Conservation (phyloP, 2,329 filamentous ascomycete genomes). For the Scedosporium minutisporum region DNA sequence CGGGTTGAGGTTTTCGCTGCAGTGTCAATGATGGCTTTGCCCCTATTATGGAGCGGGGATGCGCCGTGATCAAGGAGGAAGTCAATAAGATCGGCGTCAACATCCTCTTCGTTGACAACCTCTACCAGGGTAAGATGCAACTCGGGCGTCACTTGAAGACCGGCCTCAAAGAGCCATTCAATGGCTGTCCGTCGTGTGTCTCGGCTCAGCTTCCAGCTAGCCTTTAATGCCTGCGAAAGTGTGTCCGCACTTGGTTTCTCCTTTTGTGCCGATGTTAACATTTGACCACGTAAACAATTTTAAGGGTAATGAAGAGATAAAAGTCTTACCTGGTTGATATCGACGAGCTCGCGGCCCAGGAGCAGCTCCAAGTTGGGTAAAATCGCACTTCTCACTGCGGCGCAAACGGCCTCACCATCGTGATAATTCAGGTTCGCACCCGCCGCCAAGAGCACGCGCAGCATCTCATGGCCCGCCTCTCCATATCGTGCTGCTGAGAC, state of each 20-base stretch:
- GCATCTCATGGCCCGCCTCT: slow-evolving; percentile 35
- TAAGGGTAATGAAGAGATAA: neutral
- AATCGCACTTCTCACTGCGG: slow-evolving; percentile 41
- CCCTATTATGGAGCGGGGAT: slow-evolving; percentile 40
- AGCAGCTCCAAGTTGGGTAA: slow-evolving; percentile 40
- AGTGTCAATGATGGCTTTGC: slow-evolving; percentile 42
- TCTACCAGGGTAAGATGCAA: slow-evolving; percentile 40
- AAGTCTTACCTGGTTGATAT: slow-evolving; percentile 28
- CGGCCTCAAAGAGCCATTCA: slow-evolving; percentile 41
- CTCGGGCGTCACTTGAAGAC: slow-evolving; percentile 36
- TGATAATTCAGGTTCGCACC: slow-evolving; percentile 48
- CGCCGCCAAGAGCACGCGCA: slow-evolving; percentile 38
- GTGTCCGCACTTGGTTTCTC: slow-evolving; percentile 37
- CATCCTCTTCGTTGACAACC: slow-evolving; percentile 42
- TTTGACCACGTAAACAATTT: neutral
- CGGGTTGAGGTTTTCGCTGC: slow-evolving; percentile 27
- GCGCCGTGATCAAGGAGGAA: slow-evolving; percentile 41
- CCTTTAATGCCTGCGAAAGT: slow-evolving; percentile 40
- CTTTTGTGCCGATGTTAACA: slow-evolving; percentile 16
- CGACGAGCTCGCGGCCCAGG: slow-evolving; percentile 34
- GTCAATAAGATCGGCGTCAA: slow-evolving; percentile 34
- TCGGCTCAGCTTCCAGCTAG: slow-evolving; percentile 39
- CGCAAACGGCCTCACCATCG: slow-evolving; percentile 44
- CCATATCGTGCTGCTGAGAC: slow-evolving; percentile 42
- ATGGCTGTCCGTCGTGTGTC: slow-evolving; percentile 39